Conservation (phyloP, 768 basidiomycete species). For the Trametes meyenii region DNA sequence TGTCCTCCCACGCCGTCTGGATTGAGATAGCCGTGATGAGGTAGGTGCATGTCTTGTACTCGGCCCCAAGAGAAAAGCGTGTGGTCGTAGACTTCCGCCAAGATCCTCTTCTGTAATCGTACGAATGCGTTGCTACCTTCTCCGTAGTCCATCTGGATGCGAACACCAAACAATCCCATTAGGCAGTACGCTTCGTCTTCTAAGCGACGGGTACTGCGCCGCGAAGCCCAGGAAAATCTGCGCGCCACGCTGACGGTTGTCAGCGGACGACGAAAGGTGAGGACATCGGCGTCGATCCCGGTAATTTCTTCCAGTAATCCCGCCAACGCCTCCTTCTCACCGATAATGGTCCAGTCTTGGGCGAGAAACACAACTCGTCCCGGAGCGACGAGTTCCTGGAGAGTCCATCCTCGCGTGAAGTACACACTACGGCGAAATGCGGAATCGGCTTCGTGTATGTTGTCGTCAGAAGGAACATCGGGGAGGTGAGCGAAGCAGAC, state of each 20-base stretch:
- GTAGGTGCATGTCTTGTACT: background rate
- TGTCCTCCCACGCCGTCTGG: background rate
- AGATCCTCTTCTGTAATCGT: constrained; percentile 3
- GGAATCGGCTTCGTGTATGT: background rate
- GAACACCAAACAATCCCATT: constrained; percentile 6
- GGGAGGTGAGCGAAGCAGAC: constrained; percentile 5
- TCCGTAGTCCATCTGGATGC: constrained; percentile 11
- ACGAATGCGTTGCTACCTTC: constrained; percentile 7
- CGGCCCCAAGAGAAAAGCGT: constrained; percentile 3
- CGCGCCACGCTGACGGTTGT: background rate
- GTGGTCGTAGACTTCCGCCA: background rate
- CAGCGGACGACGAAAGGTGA: background rate
- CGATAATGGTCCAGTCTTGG: constrained; percentile 2
- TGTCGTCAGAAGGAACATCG: background rate
- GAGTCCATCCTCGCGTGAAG: constrained; percentile 9
- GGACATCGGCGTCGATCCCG: constrained; percentile 1
- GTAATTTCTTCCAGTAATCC: constrained; percentile 4
- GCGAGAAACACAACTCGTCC: constrained; percentile 1
- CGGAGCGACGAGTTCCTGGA: constrained; percentile 16
- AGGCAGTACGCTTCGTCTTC: constrained; percentile 12
- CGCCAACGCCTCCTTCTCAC: background rate
- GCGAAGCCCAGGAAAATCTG: constrained; percentile 4
- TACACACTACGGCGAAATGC: background rate
- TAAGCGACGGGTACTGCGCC: background rate
- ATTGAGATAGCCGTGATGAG: too few species aligned